Conservation (phyloP, 345 rosid species). For the Reutealis trisperma region DNA sequence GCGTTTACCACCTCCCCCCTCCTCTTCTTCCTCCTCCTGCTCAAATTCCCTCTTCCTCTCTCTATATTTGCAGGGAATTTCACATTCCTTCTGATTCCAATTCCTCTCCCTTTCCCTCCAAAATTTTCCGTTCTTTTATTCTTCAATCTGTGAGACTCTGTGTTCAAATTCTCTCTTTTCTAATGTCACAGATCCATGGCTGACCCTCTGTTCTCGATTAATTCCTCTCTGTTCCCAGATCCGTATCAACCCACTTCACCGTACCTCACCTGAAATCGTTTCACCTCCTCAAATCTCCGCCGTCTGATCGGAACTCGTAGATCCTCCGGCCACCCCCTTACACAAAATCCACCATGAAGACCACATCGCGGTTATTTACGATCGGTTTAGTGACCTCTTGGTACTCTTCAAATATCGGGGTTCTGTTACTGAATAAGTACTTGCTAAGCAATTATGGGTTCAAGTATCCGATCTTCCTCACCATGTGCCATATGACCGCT, state of each 20-base stretch:
- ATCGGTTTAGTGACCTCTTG: slow-evolving; percentile 80
- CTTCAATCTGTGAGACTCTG: background rate
- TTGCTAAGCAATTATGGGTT: slow-evolving; percentile 91
- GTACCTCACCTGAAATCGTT: background rate
- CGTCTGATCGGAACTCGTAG: background rate
- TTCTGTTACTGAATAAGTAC: slow-evolving; percentile 87
- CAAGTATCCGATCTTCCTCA: slow-evolving; percentile 97
- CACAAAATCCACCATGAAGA: slow-evolving; percentile 37
- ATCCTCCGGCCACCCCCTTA: background rate
- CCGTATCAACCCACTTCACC: slow-evolving; percentile 1
- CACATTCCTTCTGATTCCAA: background rate
- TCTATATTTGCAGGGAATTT: background rate
- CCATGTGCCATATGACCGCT: slow-evolving; percentile 99
- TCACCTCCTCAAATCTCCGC: slow-evolving; percentile 1
- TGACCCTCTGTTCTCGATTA: background rate
- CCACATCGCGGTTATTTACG: slow-evolving; percentile 62
- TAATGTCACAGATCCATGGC: slow-evolving; percentile 31
- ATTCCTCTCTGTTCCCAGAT: background rate
- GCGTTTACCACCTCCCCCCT: slow-evolving; percentile 16
- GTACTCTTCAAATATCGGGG: slow-evolving; percentile 98
- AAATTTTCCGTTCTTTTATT: background rate
- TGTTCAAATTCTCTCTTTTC: background rate
- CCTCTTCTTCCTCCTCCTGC: slow-evolving; percentile 2
- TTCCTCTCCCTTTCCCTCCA: background rate
- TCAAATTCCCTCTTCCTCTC: background rate